These are phyloP conservation scores for Metarhizium robertsii DNA, from an alignment of 2,329 filamentous ascomycete genomes.

Conservation along the genomic window DNA sequence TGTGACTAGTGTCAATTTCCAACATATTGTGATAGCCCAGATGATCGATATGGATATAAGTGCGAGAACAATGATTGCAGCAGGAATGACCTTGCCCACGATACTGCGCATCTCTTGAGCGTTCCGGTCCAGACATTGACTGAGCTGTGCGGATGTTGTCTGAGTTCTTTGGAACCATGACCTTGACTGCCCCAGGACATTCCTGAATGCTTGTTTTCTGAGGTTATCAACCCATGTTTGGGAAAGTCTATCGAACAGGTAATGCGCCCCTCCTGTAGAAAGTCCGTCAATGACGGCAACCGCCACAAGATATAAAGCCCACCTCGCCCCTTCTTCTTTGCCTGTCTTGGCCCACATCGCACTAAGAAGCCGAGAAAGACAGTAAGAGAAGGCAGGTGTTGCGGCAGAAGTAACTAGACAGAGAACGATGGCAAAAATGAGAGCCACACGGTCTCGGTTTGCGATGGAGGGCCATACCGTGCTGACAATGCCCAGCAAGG, in stretches of 20 bases:
- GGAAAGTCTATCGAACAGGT: conserved; percentile 60
- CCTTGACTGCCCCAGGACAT: conserved; percentile 66
- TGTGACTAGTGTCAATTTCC: conserved; percentile 73
- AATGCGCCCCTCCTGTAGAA: conserved; percentile 57
- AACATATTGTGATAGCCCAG: conserved; percentile 68
- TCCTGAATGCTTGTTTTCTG: conserved; percentile 56
- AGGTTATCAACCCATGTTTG: conserved; percentile 71
- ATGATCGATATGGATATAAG: conserved; percentile 61
- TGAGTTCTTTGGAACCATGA: conserved; percentile 66
- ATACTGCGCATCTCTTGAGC: conserved; percentile 83
- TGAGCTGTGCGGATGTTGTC: conserved; percentile 56
- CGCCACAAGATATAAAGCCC: conserved; percentile 60
- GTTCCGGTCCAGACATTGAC: conserved; percentile 66
- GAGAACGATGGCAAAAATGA: conserved; percentile 52
- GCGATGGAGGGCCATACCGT: conserved; percentile 63
- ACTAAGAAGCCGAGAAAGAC: conserved; percentile 62
- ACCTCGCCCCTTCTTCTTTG: conserved; percentile 46
- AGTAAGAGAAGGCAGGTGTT: conserved; percentile 67
- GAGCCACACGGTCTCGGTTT: conserved; percentile 36
- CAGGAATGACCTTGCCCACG: conserved; percentile 66
- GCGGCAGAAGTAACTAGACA: conserved; percentile 56
- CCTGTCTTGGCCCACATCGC: conserved; percentile 53
- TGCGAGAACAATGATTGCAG: conserved; percentile 53
- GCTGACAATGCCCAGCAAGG: conserved; percentile 16
- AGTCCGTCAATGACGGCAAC: conserved; percentile 59